These are phyloP conservation scores for Passalora sequoiae DNA, from an alignment of 2,329 filamentous ascomycete genomes.

Conservation along the genomic window DNA sequence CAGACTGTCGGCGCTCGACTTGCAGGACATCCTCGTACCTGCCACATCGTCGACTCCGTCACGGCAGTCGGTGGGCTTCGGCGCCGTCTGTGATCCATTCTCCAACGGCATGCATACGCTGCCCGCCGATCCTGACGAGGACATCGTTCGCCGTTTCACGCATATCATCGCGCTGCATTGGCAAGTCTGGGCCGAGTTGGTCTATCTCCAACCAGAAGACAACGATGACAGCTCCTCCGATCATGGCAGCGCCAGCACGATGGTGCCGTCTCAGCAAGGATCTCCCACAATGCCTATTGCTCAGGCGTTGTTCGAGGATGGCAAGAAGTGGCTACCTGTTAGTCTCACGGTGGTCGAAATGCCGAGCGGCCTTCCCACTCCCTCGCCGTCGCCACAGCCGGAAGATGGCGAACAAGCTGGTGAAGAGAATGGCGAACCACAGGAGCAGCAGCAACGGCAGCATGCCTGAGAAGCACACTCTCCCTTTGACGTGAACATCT, in stretches of 20 bases:
- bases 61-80: constrained; percentile 23
- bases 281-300: constrained; percentile 29
- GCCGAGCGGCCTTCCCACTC: constrained; percentile 23
- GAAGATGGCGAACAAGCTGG: constrained; percentile 7
- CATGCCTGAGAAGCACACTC: too few species aligned
- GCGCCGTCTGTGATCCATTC: constrained; percentile 26
- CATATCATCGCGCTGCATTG: constrained; percentile 84
- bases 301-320: constrained; percentile 28
- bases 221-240: constrained; percentile 22
- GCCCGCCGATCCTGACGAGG: constrained; percentile 35
- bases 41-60: constrained; percentile 10
- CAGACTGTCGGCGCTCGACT: constrained; percentile 37
- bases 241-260: constrained; percentile 18
- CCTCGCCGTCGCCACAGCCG: constrained; percentile 13
- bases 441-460: constrained; percentile 7
- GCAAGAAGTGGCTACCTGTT: constrained; percentile 29
- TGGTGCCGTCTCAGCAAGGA: constrained; percentile 14
- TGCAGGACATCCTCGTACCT: constrained; percentile 41
- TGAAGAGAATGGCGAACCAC: constrained; percentile 2
- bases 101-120: constrained; percentile 5
- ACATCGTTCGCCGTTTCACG: constrained; percentile 71
- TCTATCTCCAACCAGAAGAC: constrained; percentile 49
- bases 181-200: constrained; percentile 76
- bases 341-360: constrained; percentile 28
- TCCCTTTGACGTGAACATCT: too few species aligned